Base-by-base conservation (phyloP, 2,329 filamentous ascomycete species). In the Hypoxylon sp. region DNA sequence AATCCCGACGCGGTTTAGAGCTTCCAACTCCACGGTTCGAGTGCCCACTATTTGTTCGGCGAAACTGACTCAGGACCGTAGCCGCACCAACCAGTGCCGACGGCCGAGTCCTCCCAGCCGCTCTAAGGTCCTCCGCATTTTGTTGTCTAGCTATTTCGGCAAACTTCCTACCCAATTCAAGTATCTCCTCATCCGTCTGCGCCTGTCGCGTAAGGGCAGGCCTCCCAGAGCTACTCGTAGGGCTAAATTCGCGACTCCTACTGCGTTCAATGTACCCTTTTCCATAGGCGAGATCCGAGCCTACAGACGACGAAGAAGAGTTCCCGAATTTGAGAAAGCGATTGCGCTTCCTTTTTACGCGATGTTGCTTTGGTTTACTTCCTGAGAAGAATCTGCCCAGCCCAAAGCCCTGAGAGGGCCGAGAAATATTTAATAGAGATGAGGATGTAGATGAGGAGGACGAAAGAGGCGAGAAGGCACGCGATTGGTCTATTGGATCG, bases 251-350 rank as follows among this genome's bases (percentile, higher is more conserved):
- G 46, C 79, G 80, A 62, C 78, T 81, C 68, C 76, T 76, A 29
- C 74, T 71, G 22, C 76, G 72, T 67, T 83, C 84, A 51, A 87
- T 81, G 70, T 86, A 90, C 14, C 88, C 90, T 60, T 81, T 84
- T 9, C 90, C 90, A 75, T 92, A 92, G 9, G 90, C 90, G 67
- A 92, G 80, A 75, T 93, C 91, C 19, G 86, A 88, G 77, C 91
- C 89, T 60, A 91, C 83, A 0, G 89, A 91, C 0, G 89, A 91
- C 1, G 88, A 90, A 1, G 90, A 92, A 1, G 87, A 90, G 73
- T 90, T 91, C 60, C 81, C 83, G 72, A 89, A 85, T 63, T 84
- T 86, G 46, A 90, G 83, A 58, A 91, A 84, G 64, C 70, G 68
- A 39, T 88, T 84, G 42, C 83, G 83, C 70, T 81, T 83, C 70